Evolutionary conservation across 257 asterid genomes (phyloP), one percentile per base, ranked within the genome.

Genomic region (Rhazya stricta): DNA sequence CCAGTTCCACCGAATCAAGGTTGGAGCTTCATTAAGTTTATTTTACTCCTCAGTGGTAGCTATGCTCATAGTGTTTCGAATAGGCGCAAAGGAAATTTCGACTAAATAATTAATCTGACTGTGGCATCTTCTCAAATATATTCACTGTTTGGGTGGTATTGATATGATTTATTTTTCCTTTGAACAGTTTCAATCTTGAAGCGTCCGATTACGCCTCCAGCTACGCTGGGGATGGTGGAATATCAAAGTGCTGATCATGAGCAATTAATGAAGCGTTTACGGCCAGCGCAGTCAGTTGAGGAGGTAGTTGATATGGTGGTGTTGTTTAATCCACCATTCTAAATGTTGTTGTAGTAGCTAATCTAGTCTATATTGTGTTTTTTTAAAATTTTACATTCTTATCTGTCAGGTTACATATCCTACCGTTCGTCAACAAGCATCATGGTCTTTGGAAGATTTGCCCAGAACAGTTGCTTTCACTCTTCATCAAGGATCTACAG

Each of bases 121-220:
- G 23, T 61, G 51, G 27, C 27, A 48, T 3, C 21, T 50, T 46
- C 48, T 9, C 8, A 36, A 65, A 36, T 25, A 21, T 66, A 66
- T 36, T 18, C 48, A 66, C 23, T 29, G 13, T 60, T 30, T 29
- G 25, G 48, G 51, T 39, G 36, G 68, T 13, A 30, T 36, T 37
- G 45, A 36, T 45, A 6, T 58, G 60, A 66, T 21, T 23, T 62
- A 46, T 70, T 10, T 18, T 60, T 60, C 70, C 77, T 69, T 77
- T 45, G 48, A 76, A 82, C 92, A 92, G 99, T 85, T 82, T 82
- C 96, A 46, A 78, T 91, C 50, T 82, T 92, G 88, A 95, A 95
- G 89, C 96, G 99, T 66, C 97, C 99, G 16, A 81, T 94, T 71
- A 91, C 98, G 36, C 99, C 99, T 80, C 97, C 99, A 13, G 91